Conservation (phyloP, 257 asterid genomes). For the Ilex aquifolium region DNA sequence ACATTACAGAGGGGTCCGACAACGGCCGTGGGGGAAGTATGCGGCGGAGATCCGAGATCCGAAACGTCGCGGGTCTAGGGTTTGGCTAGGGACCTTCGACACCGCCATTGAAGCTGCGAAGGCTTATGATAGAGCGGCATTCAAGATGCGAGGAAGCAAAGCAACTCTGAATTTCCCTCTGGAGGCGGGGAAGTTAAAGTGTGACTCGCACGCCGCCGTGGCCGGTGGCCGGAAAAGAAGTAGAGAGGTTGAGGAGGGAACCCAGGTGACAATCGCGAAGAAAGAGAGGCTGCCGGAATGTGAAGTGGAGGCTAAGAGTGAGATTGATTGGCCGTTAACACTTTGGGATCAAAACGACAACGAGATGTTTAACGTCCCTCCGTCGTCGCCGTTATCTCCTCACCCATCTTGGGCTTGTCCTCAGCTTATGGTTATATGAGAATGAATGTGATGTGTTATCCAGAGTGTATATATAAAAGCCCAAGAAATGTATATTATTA, state of each 20-base stretch:
- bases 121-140: conserved; percentile 73
- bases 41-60: conserved; percentile 77
- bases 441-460: too few species aligned
- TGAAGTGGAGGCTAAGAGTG: too few species aligned
- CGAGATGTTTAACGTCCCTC: conserved; percentile 13
- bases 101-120: conserved; percentile 58
- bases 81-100: conserved; percentile 70
- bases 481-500: too few species aligned
- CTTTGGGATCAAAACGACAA: conserved; percentile 8
- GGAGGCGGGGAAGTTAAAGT: conserved; percentile 13
- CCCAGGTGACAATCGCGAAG: neutral
- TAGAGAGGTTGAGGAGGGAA: neutral
- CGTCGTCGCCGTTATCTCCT: conserved; percentile 22
- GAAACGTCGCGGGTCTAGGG: conserved; percentile 40
- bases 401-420: conserved; percentile 14
- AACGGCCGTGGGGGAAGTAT: conserved; percentile 60
- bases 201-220: neutral
- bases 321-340: neutral
- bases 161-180: conserved; percentile 70
- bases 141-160: conserved; percentile 58
- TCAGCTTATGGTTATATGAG: conserved; percentile 12
- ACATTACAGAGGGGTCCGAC: conserved; percentile 40
- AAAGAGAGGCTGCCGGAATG: neutral
- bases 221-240: neutral
- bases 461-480: too few species aligned